Base-by-base conservation (phyloP, 2,329 filamentous ascomycete genomes). In the Daldinia sp. region DNA sequence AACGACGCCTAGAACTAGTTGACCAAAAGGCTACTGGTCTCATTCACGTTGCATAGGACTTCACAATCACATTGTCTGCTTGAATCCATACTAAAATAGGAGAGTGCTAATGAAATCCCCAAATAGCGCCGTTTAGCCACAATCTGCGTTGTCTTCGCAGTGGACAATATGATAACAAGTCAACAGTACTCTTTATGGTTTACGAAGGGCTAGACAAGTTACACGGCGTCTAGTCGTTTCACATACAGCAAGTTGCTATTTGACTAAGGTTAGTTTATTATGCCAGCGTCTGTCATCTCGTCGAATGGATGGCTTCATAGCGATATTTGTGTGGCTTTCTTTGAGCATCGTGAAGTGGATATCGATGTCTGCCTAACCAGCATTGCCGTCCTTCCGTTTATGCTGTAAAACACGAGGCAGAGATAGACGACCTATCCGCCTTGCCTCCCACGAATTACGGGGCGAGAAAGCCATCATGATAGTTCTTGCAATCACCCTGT, bases 151-250 rank as follows among this genome's bases (percentile, higher is more conserved):
- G 8, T n/a, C n/a, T n/a, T n/a, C n/a, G n/a, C n/a, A 48, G 9
- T 13, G 19, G 17, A 4, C n/a, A 27, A 8, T 35, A 35, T 11
- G 6, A 15, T 27, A 13, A 27, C 39, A 25, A 23, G 35, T 2
- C 39, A 25, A 23, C 17, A 5, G 39, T 15, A n/a, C 25, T 43
- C 4, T 21, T n/a, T 13, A 43, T 13, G 7, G 35, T 11, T 15
- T 39, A 2, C 3, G 35, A 43, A 25, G 45, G 30, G 35, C 34
- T 39, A 15, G 41, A 15, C 15, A 1, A 13, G 58, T 64, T 64
- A 55, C 58, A 64, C 62, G 11, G 49, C 57, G 15, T 53, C 35
- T 23, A 47, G 41, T 17, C 29, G 61, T 54, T 53, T 47, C 35
- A 37, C 53, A 61, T 52, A 58, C 21, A 58, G 19, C 27, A 11